phyloP scores from a whole-genome alignment of 495 filamentous ascomycete genomes.

The Penicillium angulare region DNA sequence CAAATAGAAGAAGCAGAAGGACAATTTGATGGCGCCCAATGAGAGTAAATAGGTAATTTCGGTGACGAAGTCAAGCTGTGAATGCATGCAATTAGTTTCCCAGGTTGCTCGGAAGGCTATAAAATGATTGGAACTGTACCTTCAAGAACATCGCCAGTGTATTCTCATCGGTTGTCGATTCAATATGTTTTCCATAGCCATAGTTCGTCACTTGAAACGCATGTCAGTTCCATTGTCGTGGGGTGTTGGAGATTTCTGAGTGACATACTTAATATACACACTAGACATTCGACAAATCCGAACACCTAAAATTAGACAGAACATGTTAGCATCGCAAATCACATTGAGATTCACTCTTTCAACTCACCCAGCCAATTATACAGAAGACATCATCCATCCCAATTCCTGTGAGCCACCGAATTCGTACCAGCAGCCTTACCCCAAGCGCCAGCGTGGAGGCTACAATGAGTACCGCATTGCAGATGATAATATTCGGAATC shows the following conservation, averaged over 20 bases:
- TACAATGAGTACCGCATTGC: conserved; percentile 16
- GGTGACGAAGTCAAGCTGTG: conserved; percentile 22
- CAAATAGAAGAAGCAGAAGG: conserved; percentile 23
- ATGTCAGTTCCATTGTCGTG: neutral
- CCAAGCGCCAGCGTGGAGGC: conserved; percentile 10
- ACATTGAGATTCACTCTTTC: too few relatives aligned
- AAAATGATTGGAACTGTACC: conserved; percentile 6
- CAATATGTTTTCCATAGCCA: conserved; percentile 23
- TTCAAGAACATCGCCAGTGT: conserved; percentile 18
- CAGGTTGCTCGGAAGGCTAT: too few relatives aligned
- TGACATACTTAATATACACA: conserved; percentile 18
- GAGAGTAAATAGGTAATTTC: conserved; percentile 18
- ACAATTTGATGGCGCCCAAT: conserved; percentile 22
- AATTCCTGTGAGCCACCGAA: conserved; percentile 20
- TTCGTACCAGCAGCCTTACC: conserved; percentile 19
- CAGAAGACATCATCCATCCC: conserved; percentile 21
- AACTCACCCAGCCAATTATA: conserved; percentile 19
- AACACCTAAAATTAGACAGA: conserved; percentile 14
- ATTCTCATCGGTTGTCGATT: conserved; percentile 1
- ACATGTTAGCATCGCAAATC: neutral
- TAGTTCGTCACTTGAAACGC: conserved; percentile 21
- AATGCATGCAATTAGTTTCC: neutral
- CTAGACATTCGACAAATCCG: conserved; percentile 14
- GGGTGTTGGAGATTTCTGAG: neutral
- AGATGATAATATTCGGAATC: conserved; percentile 18